Conservation (phyloP, 2,329 filamentous ascomycete species). For the Verruconis gallopava region DNA sequence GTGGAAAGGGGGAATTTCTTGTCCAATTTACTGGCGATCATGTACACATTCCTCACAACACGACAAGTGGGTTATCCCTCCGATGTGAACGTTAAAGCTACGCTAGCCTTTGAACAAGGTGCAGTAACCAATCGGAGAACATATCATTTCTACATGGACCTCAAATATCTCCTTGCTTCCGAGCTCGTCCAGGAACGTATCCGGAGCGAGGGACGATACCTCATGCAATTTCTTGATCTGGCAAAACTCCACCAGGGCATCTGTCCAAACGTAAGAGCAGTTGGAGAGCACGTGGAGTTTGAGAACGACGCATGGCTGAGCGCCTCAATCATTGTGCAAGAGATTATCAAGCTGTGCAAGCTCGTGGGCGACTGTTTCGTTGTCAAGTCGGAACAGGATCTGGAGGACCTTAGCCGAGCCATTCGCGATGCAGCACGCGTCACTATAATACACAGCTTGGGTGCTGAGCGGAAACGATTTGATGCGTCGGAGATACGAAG, state of each 20-base stretch:
- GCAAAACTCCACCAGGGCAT: slow-evolving; percentile 96
- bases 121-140: slow-evolving; percentile 90
- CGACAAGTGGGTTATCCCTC: slow-evolving; percentile 89
- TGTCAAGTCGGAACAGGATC: slow-evolving; percentile 51
- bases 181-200: slow-evolving; percentile 78
- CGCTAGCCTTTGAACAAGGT: slow-evolving; percentile 83
- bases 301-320: slow-evolving; percentile 98
- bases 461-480: slow-evolving; percentile 77
- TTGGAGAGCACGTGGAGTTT: slow-evolving; percentile 95
- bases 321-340: slow-evolving; percentile 81
- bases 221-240: slow-evolving; percentile 88
- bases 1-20: slow-evolving; percentile 92
- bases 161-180: slow-evolving; percentile 81
- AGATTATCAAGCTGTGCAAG: slow-evolving; percentile 85
- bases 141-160: slow-evolving; percentile 94
- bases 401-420: slow-evolving; percentile 52
- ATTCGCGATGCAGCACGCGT: slow-evolving; percentile 66
- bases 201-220: slow-evolving; percentile 70
- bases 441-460: slow-evolving; percentile 79
- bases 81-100: slow-evolving; percentile 74
- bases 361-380: slow-evolving; percentile 81
- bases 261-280: slow-evolving; percentile 80
- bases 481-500: slow-evolving; percentile 78
- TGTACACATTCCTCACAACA: slow-evolving; percentile 94
- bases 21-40: slow-evolving; percentile 85